Conservation (phyloP, 495 filamentous ascomycete genomes). For the Echria macrotheca region DNA sequence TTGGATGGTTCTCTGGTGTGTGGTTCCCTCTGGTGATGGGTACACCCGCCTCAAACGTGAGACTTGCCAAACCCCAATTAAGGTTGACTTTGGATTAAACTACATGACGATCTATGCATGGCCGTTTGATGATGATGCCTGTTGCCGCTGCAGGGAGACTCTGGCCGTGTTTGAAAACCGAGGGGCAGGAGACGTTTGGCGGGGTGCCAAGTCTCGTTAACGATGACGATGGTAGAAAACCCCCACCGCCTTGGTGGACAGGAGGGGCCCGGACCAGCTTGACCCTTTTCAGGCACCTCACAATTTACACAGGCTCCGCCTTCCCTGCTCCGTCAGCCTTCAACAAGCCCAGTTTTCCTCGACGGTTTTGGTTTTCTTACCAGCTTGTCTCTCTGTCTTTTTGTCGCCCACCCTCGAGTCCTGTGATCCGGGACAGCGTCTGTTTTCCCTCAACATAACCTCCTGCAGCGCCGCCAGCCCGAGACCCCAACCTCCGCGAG, state of each 20-base stretch:
- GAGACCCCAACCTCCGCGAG: not conserved
- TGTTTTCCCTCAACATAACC: no score
- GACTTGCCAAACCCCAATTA: no score
- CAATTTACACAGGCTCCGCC: not conserved
- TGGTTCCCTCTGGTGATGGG: no score
- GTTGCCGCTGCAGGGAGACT: no score
- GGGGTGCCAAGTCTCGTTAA: conserved; percentile 6
- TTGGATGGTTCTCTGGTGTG: no score
- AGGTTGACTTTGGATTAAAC: no score
- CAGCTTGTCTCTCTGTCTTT: not conserved
- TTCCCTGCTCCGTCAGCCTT: not conserved
- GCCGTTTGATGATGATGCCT: no score
- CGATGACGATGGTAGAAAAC: not conserved
- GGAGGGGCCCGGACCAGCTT: not conserved
- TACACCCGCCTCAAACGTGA: no score
- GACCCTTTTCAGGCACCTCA: conserved; percentile 3
- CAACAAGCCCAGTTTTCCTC: not conserved
- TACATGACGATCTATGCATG: no score
- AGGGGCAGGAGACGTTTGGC: conserved; percentile 3
- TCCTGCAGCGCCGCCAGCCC: not conserved
- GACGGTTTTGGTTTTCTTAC: not conserved
- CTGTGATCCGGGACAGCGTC: not conserved
- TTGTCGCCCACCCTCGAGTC: no score
- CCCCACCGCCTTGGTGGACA: not conserved
- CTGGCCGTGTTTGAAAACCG: conserved; percentile 6